Base-by-base conservation (phyloP, 345 rosid species). In the Heritiera fomes region DNA sequence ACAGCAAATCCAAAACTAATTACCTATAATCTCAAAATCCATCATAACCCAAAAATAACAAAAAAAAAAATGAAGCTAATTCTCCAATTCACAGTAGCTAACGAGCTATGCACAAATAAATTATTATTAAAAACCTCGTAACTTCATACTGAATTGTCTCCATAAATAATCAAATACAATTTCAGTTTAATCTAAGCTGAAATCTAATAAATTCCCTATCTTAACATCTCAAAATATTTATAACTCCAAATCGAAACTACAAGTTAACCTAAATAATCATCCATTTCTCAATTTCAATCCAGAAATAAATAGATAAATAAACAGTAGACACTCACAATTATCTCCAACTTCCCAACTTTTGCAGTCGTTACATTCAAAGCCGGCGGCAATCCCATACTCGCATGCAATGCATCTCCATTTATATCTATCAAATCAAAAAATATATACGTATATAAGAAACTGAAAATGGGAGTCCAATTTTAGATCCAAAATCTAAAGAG, bases 361-460 rank as follows among this genome's bases (percentile, higher is more conserved):
- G 99, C 99, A 45, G 90, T 90, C 8, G 98, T 85, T 7, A 96
- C 99, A 75, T 84, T 88, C 86, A 96, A 82, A 3, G 99, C 97
- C 12, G 95, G 98, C 14, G 98, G 98, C 88, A 96, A 82, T 79
- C 99, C 98, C 93, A 96, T 91, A 79, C 99, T 96, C 17, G 99
- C 98, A 69, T 96, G 99, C 88, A 96, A 82, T 75, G 97, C 99
- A 55, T 94, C 98, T 53, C 99, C 99, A 87, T 92, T 94, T 52
- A 96, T 90, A 82, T 96, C 99, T 96, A 78, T 72, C 81, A 69
- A 64, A 71, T 56, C 17, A 73, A 66, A 38, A 41, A 67, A 8
- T 32, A 67, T 66, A 55, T 23, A 23, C 0, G 28, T 23, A 23
- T 23, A 40, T 10, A 14, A 69, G 30, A 52, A 38, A 67, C 13